Percentiles rank a stretch among this genome's conserved stretches.
These are phyloP conservation scores for Heimioporus sp. DNA, from an alignment of 768 basidiomycete genomes.

Conservation along the genomic window DNA sequence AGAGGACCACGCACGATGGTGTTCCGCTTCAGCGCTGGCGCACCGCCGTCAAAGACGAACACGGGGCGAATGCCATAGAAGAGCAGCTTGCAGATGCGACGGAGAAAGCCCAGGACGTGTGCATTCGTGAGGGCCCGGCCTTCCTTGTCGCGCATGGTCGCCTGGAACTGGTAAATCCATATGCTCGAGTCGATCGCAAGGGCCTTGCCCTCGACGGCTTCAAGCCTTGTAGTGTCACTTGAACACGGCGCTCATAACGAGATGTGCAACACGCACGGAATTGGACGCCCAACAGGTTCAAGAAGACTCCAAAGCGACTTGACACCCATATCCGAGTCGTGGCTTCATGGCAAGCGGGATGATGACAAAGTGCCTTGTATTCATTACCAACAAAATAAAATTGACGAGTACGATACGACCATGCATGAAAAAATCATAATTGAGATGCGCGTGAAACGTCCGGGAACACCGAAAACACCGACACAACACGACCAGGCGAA, in stretches of 20 bases:
- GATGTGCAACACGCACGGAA: slow-evolving; percentile 58
- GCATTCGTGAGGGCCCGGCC: slow-evolving; percentile 89
- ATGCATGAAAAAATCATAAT: slow-evolving; percentile 17
- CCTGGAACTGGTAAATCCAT: slow-evolving; percentile 99
- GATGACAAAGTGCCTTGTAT: slow-evolving; percentile 4
- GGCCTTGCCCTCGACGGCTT: slow-evolving; percentile 91
- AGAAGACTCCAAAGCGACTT: slow-evolving; percentile 94
- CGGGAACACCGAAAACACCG: slow-evolving; percentile 8
- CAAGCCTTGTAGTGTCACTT: slow-evolving; percentile 55
- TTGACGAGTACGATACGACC: slow-evolving; percentile 14
- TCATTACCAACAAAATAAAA: slow-evolving; percentile 1
- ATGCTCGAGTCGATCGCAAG: slow-evolving; percentile 99
- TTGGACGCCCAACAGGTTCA: slow-evolving; percentile 89
- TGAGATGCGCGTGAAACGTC: slow-evolving; percentile 17
- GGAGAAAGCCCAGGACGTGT: slow-evolving; percentile 86
- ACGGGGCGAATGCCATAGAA: slow-evolving; percentile 99
- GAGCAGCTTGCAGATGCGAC: slow-evolving; percentile 89
- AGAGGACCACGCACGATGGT: slow-evolving; percentile 69
- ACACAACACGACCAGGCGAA: slow-evolving; percentile 15
- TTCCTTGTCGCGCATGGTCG: slow-evolving; percentile 98
- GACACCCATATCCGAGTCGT: slow-evolving; percentile 89
- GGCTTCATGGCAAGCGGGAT: background rate
- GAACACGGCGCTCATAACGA: background rate
- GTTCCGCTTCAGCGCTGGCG: slow-evolving; percentile 81
- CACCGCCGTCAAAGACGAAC: slow-evolving; percentile 98